Base-by-base conservation (phyloP, 2,329 filamentous ascomycete genomes). In the Lithohypha guttulata region DNA sequence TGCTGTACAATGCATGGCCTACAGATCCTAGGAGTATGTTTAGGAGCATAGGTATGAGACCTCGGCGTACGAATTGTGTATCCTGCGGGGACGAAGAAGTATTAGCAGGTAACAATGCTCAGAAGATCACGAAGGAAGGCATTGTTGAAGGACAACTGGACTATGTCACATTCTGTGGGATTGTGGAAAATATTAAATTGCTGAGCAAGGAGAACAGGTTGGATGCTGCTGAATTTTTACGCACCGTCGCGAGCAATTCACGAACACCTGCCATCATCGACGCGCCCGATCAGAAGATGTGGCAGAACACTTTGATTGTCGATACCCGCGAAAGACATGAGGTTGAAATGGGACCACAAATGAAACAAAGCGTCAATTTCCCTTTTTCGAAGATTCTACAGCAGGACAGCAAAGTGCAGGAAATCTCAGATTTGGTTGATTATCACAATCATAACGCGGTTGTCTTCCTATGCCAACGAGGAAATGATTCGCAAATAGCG, bases 291-390 rank as follows among this genome's bases (percentile, higher is more conserved):
- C 19, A 19, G 15, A 17, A 13, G 13, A 39, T 23, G 26, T 26
- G 20, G 18, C 9, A 22, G 4, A 37, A 28, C 2, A 75, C 80
- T 38, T 54, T 84, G 1, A 61, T 95, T 2, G 59, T 96, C 2
- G 91, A 96, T 49, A 85, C 93, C 1, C 71, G 91, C 2, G 85
- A 93, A 50, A 76, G 76, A 51, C 82, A 85, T 19, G 84, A 94
- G 44, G 95, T 84, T 49, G 79, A 81, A 11, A 77, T 96, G 30
- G 86, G 81, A 47, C 14, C 48, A 1, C 77, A 70, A 44, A 67
- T 98, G 6, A 66, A 77, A 0, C 81, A 81, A 0, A 84, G 84
- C 18, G 62, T 93, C 35, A 95, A 67, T 36, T 55, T 68, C 14
- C 65, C 65, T 2, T 61, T 68, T 7, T 63, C 62, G 2, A 53